These are phyloP conservation scores for Ustilago bromivora DNA, from an alignment of 1,284 basidiomycete genomes.

Conservation along the genomic window DNA sequence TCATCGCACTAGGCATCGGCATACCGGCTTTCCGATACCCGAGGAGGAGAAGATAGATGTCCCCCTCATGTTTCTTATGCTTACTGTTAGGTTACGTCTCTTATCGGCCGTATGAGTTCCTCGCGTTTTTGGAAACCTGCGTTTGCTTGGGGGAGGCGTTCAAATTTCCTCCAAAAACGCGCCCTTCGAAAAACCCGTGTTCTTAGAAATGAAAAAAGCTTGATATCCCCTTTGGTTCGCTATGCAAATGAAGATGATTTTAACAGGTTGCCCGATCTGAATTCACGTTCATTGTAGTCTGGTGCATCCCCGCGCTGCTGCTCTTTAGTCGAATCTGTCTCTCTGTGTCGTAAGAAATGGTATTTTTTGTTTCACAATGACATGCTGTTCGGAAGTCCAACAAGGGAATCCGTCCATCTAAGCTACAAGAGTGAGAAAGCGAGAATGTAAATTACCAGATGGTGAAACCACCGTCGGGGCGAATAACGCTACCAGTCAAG, in stretches of 20 bases:
- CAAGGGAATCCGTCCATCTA: neutral
- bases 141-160: too few species aligned
- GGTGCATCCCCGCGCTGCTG: neutral
- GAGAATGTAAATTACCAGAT: conserved; percentile 55
- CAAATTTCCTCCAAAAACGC: too few species aligned
- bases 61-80: too few species aligned
- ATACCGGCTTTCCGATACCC: too few species aligned
- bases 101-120: too few species aligned
- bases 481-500: conserved; percentile 61
- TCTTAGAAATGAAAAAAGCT: too few species aligned
- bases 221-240: neutral
- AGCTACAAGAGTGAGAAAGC: neutral
- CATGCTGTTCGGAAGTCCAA: conserved; percentile 3
- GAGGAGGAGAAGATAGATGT: too few species aligned
- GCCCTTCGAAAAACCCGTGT: too few species aligned
- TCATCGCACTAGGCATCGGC: too few species aligned
- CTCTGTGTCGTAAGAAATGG: neutral
- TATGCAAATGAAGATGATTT: neutral
- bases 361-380: conserved; percentile 5
- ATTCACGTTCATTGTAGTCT: neutral
- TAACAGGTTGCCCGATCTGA: neutral
- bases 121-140: too few species aligned
- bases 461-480: conserved; percentile 68
- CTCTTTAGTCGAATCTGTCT: neutral
- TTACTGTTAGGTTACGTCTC: too few species aligned